Evolutionary conservation across 768 basidiomycete species (phyloP), one percentile per base, ranked within the genome.

Genomic region (Phanerochaete carnosa): DNA sequence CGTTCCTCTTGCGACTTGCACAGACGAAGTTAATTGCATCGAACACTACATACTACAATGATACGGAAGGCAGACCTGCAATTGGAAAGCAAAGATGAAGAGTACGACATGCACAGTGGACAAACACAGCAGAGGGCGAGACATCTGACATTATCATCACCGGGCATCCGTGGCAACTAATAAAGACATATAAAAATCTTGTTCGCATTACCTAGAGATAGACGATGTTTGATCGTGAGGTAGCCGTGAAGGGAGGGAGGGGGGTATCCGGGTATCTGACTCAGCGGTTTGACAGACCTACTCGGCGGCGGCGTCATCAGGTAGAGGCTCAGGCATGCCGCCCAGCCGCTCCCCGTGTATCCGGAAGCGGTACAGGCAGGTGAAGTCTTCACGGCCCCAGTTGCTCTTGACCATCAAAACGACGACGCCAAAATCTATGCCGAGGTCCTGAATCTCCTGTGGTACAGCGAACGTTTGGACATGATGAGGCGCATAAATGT

Each of bases 311-410:
- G 33, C 58, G 22, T 63, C 65, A 45, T 68, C 69, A 6, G 68
- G 65, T 54, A 69, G 71, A 4, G 79, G 77, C 39, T 72, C 64
- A 6, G 79, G 77, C 22, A 70, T 65, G 55, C 76, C 80, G 12
- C 73, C 80, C 55, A 85, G 67, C 58, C 71, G 77, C 65, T 83
- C 76, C 16, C 92, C 92, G 67, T 93, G 91, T 30, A 92, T 89
- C 45, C 92, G 83, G 75, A 94, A 77, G 46, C 92, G 85, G 73
- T 94, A 98, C 39, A 98, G 73, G 73, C 96, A 98, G 0, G 95
- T 97, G 70, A 83, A 92, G 59, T 89, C 86, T 6, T 80, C 79
- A 73, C 80, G 78, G 45, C 95, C 96, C 89, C 94, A 98, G 70
- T 98, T 98, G 69, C 78, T 89, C 74, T 85, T 80, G 66, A 98